Conservation (phyloP, 176 grass and related monocot species). For the Oryza coarctata region DNA sequence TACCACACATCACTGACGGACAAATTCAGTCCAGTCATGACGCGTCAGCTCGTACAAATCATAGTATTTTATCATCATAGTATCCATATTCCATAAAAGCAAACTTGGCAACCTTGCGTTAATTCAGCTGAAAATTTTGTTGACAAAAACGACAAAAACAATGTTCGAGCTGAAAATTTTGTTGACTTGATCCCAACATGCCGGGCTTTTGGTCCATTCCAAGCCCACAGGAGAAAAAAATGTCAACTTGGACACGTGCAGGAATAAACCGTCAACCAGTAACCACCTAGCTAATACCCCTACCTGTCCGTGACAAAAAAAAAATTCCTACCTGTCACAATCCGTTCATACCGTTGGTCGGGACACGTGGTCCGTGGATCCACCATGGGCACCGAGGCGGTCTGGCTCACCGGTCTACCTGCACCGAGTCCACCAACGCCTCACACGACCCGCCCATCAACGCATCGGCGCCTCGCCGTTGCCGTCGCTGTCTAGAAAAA, state of each 20-base stretch:
- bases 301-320: no score
- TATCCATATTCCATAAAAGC: not conserved
- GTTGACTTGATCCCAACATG: not conserved
- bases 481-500: slow-evolving; percentile 22
- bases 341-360: not conserved
- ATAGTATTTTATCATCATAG: no score
- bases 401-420: not conserved
- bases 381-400: not conserved
- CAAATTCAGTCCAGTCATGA: not conserved
- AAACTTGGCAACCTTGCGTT: not conserved
- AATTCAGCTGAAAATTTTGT: not conserved
- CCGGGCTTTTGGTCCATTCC: not conserved
- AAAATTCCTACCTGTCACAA: not conserved
- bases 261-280: not conserved
- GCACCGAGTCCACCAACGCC: slow-evolving; percentile 17
- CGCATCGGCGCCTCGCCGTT: not conserved
- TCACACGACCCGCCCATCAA: not conserved
- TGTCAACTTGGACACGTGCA: not conserved
- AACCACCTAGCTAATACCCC: not conserved
- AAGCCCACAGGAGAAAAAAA: not conserved
- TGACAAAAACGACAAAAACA: not conserved
- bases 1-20: no score
- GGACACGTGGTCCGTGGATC: not conserved
- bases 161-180: not conserved
- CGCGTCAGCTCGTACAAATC: not conserved